Base-by-base conservation (phyloP, 495 filamentous ascomycete species). In the Neurospora pannonica region DNA sequence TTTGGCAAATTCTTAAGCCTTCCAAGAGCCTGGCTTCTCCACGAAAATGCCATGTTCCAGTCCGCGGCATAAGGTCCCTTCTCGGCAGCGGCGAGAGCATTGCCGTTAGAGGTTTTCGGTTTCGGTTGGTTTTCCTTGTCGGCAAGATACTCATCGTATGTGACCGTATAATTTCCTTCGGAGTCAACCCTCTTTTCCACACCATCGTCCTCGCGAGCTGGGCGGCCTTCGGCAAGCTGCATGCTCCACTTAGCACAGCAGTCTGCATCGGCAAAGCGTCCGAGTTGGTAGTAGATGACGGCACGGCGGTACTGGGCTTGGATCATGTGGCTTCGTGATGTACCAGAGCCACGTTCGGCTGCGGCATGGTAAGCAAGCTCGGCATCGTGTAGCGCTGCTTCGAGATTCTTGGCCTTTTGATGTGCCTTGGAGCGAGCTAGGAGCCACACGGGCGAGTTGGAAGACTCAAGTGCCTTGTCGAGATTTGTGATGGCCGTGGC, bases 391-490 rank as follows among this genome's bases (percentile, higher is more conserved):
- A 98, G 89, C 0, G 96, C 92, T 1, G 89, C 83, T 4, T 85
- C 81, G 54, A 80, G 79, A 70, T 78, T 76, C 46, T 86, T 82
- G 17, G 83, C 79, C 72, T 95, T 92, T 10, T 93, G 88, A 78
- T 93, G 91, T 37, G 94, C 94, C 13, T 90, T 95, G 3, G 94
- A 92, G 36, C 97, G 93, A 80, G 96, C 91, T 75, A 97, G 89
- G 75, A 96, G 92, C 88, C 97, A 98, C 74, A 89, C 81, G 6
- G 93, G 92, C 9, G 94, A 92, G 39, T 87, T 88, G 13, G 92
- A 90, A 8, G 87, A 80, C 37, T 85, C 77, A 6, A 99, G 83
- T n/a, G 95, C 96, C 69, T 86, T 84, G n/a, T 94, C 93, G 76
- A 93, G 93, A 76, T 91, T 85, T 9, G 82, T 81, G 77, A 97